Conservation (phyloP, 306 rosid genomes). For the Fagus sylvatica region DNA sequence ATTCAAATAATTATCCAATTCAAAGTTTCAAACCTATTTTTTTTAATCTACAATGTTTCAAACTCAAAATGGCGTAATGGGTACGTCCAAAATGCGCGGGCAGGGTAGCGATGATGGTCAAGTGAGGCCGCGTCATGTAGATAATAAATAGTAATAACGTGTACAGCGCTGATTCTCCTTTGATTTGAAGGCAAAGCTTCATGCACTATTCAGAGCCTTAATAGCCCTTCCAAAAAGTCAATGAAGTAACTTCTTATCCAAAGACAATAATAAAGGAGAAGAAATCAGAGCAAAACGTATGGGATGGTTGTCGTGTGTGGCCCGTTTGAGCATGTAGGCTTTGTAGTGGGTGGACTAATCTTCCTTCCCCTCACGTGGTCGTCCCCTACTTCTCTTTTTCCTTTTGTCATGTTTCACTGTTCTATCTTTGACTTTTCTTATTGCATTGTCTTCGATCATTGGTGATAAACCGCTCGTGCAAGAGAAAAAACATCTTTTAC, state of each 20-base stretch:
- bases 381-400: neutral
- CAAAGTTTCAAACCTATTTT: too few species aligned
- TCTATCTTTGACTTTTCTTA: neutral
- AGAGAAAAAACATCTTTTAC: too few species aligned
- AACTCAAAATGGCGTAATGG: too few species aligned
- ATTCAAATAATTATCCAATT: too few species aligned
- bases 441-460: neutral
- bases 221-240: neutral
- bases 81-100: too few species aligned
- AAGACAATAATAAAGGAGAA: neutral
- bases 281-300: neutral
- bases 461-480: too few species aligned
- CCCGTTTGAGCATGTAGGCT: neutral
- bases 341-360: neutral
- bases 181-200: too few species aligned
- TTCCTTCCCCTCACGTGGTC: neutral
- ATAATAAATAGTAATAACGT: too few species aligned
- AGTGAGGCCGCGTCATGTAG: too few species aligned
- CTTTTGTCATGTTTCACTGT: neutral
- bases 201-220: neutral
- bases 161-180: too few species aligned
- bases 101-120: too few species aligned
- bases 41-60: too few species aligned
- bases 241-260: neutral
- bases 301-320: neutral